Conservation (phyloP, 257 asterid genomes). For the Rauvolfia tetraphylla region DNA sequence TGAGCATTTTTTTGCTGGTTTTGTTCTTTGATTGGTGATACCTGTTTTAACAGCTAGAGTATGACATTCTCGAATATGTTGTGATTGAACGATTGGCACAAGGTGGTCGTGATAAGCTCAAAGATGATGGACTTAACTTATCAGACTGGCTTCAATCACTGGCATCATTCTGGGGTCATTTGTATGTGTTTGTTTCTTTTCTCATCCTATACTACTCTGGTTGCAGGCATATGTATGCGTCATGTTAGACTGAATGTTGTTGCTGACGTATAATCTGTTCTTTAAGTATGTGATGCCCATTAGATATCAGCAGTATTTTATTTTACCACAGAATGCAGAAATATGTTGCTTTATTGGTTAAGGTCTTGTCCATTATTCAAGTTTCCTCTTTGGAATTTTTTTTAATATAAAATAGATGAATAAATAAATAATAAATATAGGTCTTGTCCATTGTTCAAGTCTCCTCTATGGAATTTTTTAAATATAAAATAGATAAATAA, state of each 20-base stretch:
- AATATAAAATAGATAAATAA: too few species aligned
- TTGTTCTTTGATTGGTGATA: constrained; percentile 15
- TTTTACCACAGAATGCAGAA: constrained; percentile 1
- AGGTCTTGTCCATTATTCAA: neutral
- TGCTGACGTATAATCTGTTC: neutral
- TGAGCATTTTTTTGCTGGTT: constrained; percentile 3
- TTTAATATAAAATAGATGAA: too few species aligned
- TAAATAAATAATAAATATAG: too few species aligned
- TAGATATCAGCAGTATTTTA: constrained; percentile 14
- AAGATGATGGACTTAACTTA: constrained; percentile 96
- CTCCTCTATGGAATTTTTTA: neutral
- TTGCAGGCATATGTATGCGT: neutral
- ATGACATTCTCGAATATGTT: constrained; percentile 95
- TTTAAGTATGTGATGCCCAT: constrained; percentile 22
- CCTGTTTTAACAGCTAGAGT: constrained; percentile 72
- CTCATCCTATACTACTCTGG: constrained; percentile 11
- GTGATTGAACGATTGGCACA: constrained; percentile 97
- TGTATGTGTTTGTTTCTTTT: constrained; percentile 56
- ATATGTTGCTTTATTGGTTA: neutral
- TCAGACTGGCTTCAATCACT: constrained; percentile 99
- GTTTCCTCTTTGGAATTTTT: neutral
- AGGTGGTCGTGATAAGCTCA: constrained; percentile 98
- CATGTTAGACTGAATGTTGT: neutral
- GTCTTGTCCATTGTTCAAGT: neutral
- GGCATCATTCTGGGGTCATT: constrained; percentile 99